Base-by-base conservation (phyloP, 768 basidiomycete species). In the Auricularia heimuer region DNA sequence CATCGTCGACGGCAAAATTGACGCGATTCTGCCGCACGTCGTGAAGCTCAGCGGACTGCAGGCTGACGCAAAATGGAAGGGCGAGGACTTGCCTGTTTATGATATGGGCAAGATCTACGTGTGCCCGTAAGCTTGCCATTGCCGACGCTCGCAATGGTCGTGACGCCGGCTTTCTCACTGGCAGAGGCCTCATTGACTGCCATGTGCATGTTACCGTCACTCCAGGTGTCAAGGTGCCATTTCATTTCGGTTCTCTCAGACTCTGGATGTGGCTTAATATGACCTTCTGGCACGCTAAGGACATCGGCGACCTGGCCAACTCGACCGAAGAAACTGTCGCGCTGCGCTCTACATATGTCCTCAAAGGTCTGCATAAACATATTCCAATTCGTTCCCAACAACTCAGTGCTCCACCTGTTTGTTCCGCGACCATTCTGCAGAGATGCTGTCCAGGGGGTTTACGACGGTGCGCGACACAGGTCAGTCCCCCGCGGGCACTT, bases 181-280 rank as follows among this genome's bases (percentile, higher is more conserved):
- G 14, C 47, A 75, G 74, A 21, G 79, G 79, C 2, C 70, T 79
- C n/a, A 77, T 80, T 61, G 79, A 80, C 69, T 75, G 75, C 54
- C 79, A 80, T 71, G 79, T 79, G 1, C 79, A 80, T 65, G 74
- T 78, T 62, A 76, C 76, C 1, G 78, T 78, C 3, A 74, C 76
- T 1, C 78, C 78, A 0, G 79, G 79, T 51, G 74, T 75, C 4
- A 69, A 35, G 18, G 56, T 60, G 8, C 56, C 6, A 29, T 24
- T 14, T 10, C 24, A 29, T 29, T 29, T 29, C 29, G 29, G 29
- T 29, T 29, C 29, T 29, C 29, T 29, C 29, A 29, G 2, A 29
- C 29, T 29, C 29, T 29, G 29, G 29, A 29, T 29, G 29, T 29
- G 29, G 29, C 29, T 29, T 29, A 29, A 29, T 29, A 29, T 29